A percentile compares a stretch with the other conserved stretches of the same genome.
Evolutionary conservation across 495 filamentous ascomycete species (phyloP).

Genomic region (Trichoderma parareesei): DNA sequence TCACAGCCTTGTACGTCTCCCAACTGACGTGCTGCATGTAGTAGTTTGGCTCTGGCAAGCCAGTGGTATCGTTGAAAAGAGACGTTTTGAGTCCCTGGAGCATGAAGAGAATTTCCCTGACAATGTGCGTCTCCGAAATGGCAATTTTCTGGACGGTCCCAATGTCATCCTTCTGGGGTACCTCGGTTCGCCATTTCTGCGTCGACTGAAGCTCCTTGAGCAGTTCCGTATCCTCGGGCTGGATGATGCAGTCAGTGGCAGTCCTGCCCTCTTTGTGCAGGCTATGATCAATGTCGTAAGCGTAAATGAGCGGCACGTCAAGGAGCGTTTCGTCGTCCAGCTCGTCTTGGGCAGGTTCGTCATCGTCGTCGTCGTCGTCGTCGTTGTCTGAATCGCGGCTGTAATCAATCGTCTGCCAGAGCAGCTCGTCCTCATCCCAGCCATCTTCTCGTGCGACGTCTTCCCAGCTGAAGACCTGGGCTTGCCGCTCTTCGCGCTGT

Average conservation of each 20-base stretch:
- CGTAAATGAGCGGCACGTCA: conserved; percentile 23
- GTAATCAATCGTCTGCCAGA: conserved; percentile 78
- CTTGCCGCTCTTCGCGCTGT: conserved; percentile 29
- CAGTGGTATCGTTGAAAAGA: conserved; percentile 46
- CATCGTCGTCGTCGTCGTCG: conserved; percentile 30
- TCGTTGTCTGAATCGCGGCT: conserved; percentile 48
- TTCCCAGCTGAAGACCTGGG: conserved; percentile 56
- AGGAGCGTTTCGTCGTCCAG: conserved; percentile 24
- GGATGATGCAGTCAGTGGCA: conserved; percentile 29
- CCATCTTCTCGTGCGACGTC: conserved; percentile 69
- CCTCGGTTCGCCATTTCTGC: conserved; percentile 55
- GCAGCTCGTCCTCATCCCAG: conserved; percentile 54
- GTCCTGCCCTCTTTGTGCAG: conserved; percentile 30
- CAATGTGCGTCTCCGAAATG: conserved; percentile 63
- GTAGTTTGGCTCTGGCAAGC: conserved; percentile 24
- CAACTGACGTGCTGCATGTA: conserved; percentile 31
- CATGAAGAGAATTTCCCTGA: conserved; percentile 80
- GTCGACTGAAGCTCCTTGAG: conserved; percentile 45
- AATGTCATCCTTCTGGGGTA: conserved; percentile 21
- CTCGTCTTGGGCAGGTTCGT: conserved; percentile 24
- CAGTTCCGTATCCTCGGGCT: conserved; percentile 29
- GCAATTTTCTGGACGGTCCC: conserved; percentile 32
- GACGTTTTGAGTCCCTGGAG: conserved; percentile 69
- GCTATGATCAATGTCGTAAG: conserved; percentile 30
- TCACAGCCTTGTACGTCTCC: conserved; percentile 33